Conservation (phyloP, 257 asterid genomes). For the Solanum acaule region DNA sequence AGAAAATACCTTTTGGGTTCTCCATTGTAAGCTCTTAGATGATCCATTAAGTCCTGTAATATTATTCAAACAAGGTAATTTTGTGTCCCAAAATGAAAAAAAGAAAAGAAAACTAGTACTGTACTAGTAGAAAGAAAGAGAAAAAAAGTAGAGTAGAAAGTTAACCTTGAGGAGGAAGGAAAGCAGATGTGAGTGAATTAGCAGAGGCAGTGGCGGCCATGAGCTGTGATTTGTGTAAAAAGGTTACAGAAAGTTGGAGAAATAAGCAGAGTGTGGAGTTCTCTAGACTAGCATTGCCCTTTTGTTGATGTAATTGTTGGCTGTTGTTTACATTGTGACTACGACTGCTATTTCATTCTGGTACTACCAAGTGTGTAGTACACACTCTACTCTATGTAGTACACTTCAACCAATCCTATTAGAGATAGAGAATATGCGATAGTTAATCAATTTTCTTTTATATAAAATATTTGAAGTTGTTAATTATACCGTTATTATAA, state of each 20-base stretch:
- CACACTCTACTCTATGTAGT: background rate
- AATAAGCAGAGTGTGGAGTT: background rate
- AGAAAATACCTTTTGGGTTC: conserved; percentile 38
- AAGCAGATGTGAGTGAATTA: conserved; percentile 22
- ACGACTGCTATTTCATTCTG: background rate
- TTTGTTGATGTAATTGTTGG: background rate
- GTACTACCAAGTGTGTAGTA: background rate
- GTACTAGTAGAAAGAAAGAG: too few relatives aligned
- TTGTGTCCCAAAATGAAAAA: too few relatives aligned
- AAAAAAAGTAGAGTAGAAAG: too few relatives aligned
- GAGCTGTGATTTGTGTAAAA: background rate
- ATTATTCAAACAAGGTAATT: background rate
- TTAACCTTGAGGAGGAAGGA: conserved; percentile 28
- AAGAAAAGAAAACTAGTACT: too few relatives aligned
- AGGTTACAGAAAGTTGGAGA: background rate
- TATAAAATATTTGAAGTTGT: too few relatives aligned
- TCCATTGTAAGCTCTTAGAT: conserved; percentile 19
- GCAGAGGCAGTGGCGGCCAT: background rate
- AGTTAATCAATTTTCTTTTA: too few relatives aligned
- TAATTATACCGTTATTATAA: background rate
- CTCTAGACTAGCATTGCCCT: background rate
- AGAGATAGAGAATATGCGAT: background rate
- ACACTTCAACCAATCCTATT: background rate
- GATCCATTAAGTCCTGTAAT: conserved; percentile 8
- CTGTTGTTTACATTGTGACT: too few relatives aligned